phyloP scores from a whole-genome alignment of 2,329 filamentous ascomycete species.

The Monilinia fructicola region DNA sequence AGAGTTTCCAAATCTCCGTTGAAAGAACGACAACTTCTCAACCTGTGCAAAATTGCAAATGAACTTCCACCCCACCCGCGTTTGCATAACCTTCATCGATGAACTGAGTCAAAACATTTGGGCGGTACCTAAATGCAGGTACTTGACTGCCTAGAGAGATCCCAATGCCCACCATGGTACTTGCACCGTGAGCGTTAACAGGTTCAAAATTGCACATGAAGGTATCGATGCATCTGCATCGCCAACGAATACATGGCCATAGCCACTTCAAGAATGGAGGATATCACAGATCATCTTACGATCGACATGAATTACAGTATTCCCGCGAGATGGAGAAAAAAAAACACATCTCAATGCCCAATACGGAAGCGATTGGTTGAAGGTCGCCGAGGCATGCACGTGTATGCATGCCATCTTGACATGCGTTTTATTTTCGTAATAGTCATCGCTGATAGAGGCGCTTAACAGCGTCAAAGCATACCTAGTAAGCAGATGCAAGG shows the following conservation, averaged over 20 bases:
- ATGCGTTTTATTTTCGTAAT: constrained; percentile 7
- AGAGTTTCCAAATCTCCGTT: no score
- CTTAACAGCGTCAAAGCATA: constrained; percentile 15
- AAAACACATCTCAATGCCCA: constrained; percentile 10
- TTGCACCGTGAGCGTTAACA: neutral
- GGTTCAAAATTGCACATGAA: neutral
- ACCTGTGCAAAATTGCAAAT: no score
- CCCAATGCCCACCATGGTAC: constrained; percentile 3
- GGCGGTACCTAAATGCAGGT: constrained; percentile 16
- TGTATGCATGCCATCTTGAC: neutral
- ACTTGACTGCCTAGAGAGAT: constrained; percentile 11
- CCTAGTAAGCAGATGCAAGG: neutral
- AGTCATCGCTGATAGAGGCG: constrained; percentile 11
- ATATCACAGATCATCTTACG: neutral
- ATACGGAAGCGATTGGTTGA: constrained; percentile 12
- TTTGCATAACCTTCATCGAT: constrained; percentile 3
- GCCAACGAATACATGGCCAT: constrained; percentile 7
- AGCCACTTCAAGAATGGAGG: neutral
- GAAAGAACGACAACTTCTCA: neutral
- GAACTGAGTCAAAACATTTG: constrained; percentile 4
- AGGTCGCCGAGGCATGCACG: neutral
- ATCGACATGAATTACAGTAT: neutral
- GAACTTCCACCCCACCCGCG: constrained; percentile 1
- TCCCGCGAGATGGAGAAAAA: neutral
- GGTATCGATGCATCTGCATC: constrained; percentile 18